Percentiles rank a stretch among this genome's conserved stretches.
phyloP scores from a whole-genome alignment of 73 alveolate genomes.

The Symbiodinium natans region DNA sequence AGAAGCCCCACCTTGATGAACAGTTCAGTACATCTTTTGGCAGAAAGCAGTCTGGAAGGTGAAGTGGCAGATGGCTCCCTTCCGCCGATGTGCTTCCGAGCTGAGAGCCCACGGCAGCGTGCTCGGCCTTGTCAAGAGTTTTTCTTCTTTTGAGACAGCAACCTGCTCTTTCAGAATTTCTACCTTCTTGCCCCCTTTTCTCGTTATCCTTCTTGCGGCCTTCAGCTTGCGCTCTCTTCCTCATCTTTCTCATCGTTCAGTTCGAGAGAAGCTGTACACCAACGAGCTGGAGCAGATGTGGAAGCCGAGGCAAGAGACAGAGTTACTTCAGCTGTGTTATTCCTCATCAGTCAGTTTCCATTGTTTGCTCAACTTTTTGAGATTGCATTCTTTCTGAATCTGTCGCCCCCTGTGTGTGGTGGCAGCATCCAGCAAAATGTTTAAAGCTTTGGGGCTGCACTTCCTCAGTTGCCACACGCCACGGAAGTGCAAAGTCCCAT shows the following conservation, averaged over 20 bases:
- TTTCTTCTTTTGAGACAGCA: not conserved
- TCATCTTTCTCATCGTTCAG: too few relatives aligned
- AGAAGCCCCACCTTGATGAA: not conserved
- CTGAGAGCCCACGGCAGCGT: constrained; percentile 14
- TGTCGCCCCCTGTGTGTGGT: too few relatives aligned
- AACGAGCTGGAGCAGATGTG: constrained; percentile 5
- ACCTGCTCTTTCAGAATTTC: not conserved
- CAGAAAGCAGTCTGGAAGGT: not conserved
- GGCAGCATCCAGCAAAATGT: too few relatives aligned
- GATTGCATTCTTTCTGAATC: too few relatives aligned
- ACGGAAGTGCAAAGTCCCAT: not conserved
- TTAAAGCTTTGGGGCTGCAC: not conserved
- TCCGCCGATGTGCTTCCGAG: constrained; percentile 45
- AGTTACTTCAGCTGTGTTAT: too few relatives aligned
- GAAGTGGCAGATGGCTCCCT: constrained; percentile 73
- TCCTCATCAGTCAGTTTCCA: too few relatives aligned
- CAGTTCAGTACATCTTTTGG: too few relatives aligned
- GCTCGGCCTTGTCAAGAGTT: not conserved
- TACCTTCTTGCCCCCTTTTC: too few relatives aligned
- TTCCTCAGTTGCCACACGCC: not conserved
- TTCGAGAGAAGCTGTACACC: constrained; percentile 34
- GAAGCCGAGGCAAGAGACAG: not conserved
- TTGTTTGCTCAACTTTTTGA: too few relatives aligned
- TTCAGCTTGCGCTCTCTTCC: too few relatives aligned
- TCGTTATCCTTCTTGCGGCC: too few relatives aligned